A percentile compares a stretch with the other conserved stretches of the same genome.
phyloP scores from a whole-genome alignment of 2,329 filamentous ascomycete genomes.

The Trichophyton rubrum region DNA sequence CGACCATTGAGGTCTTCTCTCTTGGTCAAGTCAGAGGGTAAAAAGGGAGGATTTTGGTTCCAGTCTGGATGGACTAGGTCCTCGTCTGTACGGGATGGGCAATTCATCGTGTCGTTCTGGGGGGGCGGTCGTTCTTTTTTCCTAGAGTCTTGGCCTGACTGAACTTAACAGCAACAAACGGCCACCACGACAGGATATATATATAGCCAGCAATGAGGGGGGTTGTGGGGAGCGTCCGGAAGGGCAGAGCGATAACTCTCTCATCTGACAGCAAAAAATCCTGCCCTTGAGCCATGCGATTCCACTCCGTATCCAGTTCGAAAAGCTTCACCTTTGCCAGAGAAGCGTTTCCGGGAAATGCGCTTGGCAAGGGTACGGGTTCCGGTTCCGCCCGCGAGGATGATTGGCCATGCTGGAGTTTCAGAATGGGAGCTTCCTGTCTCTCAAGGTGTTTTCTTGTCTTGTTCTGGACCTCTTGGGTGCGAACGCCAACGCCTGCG shows the following conservation, averaged over 20 bases:
- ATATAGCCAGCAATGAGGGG: neutral
- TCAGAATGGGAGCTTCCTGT: neutral
- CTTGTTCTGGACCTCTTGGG: neutral
- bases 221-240: neutral
- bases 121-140: neutral
- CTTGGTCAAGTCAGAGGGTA: slow-evolving; percentile 40
- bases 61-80: slow-evolving; percentile 34
- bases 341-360: neutral
- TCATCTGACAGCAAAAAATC: neutral
- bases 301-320: neutral
- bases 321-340: neutral
- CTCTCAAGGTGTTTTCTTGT: neutral
- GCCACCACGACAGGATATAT: neutral
- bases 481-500: too few species aligned
- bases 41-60: slow-evolving; percentile 43
- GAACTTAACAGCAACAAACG: too few species aligned
- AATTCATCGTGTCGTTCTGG: slow-evolving; percentile 36
- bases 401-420: slow-evolving; percentile 1
- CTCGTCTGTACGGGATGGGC: slow-evolving; percentile 43
- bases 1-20: slow-evolving; percentile 46
- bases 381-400: neutral
- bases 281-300: neutral
- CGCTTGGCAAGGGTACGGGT: neutral
- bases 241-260: too few species aligned
- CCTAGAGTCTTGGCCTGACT: too few species aligned